These are phyloP conservation scores for Ophiostoma australiae DNA, from an alignment of 2,329 filamentous ascomycete genomes.

Conservation along the genomic window DNA sequence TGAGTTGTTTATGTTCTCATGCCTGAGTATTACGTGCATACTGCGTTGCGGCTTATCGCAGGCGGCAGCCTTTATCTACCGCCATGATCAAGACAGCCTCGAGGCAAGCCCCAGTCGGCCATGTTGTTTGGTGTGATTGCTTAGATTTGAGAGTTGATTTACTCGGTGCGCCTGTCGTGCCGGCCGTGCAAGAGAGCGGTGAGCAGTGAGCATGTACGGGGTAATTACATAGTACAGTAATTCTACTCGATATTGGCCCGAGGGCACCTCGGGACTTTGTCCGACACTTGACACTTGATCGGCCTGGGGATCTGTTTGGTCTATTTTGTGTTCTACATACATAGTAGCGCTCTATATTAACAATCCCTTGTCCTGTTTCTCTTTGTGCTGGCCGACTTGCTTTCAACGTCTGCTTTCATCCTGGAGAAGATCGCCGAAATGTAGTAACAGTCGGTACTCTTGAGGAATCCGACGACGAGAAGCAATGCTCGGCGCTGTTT, in stretches of 20 bases:
- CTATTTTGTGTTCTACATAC: too few relatives aligned
- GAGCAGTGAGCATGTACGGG: not conserved
- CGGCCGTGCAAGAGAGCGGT: not conserved
- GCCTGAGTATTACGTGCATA: not conserved
- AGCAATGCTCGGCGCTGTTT: not conserved
- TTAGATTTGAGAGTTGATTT: not conserved
- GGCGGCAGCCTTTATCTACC: not conserved
- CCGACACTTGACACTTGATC: not conserved
- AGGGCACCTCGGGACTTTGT: not conserved
- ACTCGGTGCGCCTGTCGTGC: not conserved
- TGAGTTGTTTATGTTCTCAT: not conserved
- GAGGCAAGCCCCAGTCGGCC: not conserved
- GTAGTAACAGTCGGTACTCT: not conserved
- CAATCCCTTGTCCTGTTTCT: not conserved
- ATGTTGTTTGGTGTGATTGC: not conserved
- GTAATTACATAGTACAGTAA: not conserved
- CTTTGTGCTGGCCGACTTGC: not conserved
- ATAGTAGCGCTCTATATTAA: not conserved
- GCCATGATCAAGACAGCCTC: not conserved
- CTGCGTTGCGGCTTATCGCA: not conserved
- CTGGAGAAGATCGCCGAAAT: not conserved
- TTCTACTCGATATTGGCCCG: not conserved
- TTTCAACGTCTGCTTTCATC: not conserved
- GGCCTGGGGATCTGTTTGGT: not conserved
- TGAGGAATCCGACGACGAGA: not conserved